Evolutionary conservation across 768 basidiomycete species (phyloP).

Genomic region (Plicaturopsis crispa): DNA sequence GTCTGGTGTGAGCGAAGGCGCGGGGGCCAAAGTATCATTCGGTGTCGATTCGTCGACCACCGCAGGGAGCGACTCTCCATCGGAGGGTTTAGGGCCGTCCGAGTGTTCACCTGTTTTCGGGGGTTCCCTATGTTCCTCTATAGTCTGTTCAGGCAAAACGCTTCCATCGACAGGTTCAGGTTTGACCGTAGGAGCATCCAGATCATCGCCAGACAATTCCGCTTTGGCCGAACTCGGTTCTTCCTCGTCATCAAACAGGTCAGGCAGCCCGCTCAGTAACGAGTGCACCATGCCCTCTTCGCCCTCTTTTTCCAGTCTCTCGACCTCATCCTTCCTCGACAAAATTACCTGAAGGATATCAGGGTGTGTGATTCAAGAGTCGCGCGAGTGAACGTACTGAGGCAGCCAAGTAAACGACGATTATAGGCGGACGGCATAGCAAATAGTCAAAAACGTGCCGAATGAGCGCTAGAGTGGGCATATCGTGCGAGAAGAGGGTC

Average conservation of each 20-base stretch:
- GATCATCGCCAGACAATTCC: neutral
- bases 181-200: too few relatives aligned
- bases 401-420: constrained; percentile 74
- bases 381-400: constrained; percentile 47
- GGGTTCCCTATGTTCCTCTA: constrained; percentile 1
- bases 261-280: constrained; percentile 56
- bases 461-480: constrained; percentile 82
- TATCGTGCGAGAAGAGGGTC: constrained; percentile 88
- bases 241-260: constrained; percentile 38
- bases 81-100: neutral
- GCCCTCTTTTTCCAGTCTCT: constrained; percentile 53
- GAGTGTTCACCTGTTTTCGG: neutral
- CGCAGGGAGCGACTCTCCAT: neutral
- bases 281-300: constrained; percentile 84
- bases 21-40: neutral
- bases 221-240: neutral
- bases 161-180: neutral
- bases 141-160: neutral
- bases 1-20: neutral
- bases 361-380: constrained; percentile 1
- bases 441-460: constrained; percentile 92
- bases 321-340: constrained; percentile 60
- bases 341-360: constrained; percentile 59
- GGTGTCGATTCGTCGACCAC: neutral
- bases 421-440: constrained; percentile 73